Conservation (phyloP, 495 filamentous ascomycete species). For the Penicillium crystallinum region DNA sequence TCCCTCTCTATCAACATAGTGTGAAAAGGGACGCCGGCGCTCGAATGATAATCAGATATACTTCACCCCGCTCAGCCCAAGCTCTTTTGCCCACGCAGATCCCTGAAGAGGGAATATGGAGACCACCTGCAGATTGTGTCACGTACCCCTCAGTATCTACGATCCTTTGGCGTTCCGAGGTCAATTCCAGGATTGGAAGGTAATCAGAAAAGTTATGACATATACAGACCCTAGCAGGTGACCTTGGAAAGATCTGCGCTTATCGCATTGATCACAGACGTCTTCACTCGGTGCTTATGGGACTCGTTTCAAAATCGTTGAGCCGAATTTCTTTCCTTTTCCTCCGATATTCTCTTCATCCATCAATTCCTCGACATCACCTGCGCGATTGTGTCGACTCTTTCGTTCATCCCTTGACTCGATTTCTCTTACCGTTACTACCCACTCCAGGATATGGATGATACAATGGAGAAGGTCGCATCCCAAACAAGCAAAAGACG, state of each 20-base stretch:
- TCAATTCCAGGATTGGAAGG: not conserved
- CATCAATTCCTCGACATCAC: not conserved
- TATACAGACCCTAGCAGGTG: not conserved
- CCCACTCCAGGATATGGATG: not conserved
- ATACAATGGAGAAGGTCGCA: constrained; percentile 12
- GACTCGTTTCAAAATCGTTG: not conserved
- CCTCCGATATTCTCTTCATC: not conserved
- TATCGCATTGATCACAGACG: not conserved
- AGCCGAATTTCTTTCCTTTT: not conserved
- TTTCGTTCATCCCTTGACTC: not conserved
- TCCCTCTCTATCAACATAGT: too few species aligned
- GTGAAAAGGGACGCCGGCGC: too few species aligned
- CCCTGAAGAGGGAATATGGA: not conserved
- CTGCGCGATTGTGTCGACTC: not conserved
- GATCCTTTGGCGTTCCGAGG: too few species aligned
- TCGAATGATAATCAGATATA: too few species aligned
- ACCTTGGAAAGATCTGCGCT: not conserved
- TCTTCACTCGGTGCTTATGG: not conserved
- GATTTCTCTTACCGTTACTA: not conserved
- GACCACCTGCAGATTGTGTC: not conserved
- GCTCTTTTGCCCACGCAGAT: not conserved
- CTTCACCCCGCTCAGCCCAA: not conserved
- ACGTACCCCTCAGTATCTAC: not conserved
- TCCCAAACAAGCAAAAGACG: constrained; percentile 5
- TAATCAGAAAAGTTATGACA: not conserved